phyloP scores from a whole-genome alignment of 352 stramenopile genomes.

The Paralagenidium karlingii region DNA sequence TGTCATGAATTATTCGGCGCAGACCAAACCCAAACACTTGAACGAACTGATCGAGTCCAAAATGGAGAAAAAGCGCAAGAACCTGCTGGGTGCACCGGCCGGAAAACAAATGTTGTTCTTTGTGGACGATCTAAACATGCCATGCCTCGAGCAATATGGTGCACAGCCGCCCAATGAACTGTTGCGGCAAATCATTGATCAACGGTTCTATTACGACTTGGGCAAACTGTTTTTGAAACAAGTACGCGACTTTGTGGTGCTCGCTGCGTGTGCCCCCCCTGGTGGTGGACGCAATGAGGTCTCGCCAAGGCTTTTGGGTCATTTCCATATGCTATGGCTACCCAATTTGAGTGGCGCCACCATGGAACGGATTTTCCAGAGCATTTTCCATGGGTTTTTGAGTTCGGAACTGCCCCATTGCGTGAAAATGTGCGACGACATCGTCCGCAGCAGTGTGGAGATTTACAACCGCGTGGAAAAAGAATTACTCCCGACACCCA shows the following conservation, averaged over 20 bases:
- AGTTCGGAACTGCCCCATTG: constrained; percentile 48
- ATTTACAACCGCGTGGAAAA: constrained; percentile 82
- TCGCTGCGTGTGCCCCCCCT: constrained; percentile 74
- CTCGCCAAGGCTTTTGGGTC: constrained; percentile 68
- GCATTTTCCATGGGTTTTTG: constrained; percentile 85
- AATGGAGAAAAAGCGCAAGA: constrained; percentile 79
- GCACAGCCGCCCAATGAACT: constrained; percentile 88
- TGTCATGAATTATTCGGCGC: constrained; percentile 85
- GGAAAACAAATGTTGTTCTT: constrained; percentile 82
- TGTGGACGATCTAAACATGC: constrained; percentile 92
- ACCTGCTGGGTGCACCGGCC: constrained; percentile 48
- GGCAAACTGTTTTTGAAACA: constrained; percentile 91
- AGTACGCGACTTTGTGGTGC: constrained; percentile 77
- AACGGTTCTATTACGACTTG: constrained; percentile 85
- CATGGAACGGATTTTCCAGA: constrained; percentile 85
- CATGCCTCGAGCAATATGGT: constrained; percentile 85
- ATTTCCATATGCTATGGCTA: constrained; percentile 90
- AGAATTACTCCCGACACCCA: constrained; percentile 84
- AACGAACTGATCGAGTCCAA: constrained; percentile 76
- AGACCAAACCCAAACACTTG: constrained; percentile 78
- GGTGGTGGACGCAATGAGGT: constrained; percentile 82
- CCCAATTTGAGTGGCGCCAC: constrained; percentile 67
- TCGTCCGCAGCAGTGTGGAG: constrained; percentile 81
- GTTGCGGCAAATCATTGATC: constrained; percentile 85
- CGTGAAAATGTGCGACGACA: constrained; percentile 47